These are phyloP conservation scores for Botryotinia globosa DNA, from an alignment of 2,329 filamentous ascomycete species.

Conservation along the genomic window DNA sequence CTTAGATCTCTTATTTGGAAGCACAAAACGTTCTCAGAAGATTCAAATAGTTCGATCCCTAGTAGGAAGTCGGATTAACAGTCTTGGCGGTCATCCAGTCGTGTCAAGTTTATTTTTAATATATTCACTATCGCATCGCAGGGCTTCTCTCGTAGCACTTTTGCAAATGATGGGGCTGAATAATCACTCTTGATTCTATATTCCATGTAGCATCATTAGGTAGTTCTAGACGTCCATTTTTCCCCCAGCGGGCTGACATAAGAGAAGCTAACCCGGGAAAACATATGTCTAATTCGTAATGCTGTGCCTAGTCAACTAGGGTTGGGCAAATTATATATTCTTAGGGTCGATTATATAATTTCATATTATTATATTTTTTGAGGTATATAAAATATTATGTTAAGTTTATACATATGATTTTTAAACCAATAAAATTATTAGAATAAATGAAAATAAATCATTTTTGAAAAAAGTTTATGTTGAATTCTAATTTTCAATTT, in stretches of 20 bases:
- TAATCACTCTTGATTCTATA: neutral
- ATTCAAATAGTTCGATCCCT: neutral
- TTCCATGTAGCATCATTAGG: neutral
- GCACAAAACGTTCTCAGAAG: neutral
- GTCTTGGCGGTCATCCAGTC: neutral
- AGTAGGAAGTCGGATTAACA: neutral
- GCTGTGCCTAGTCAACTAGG: neutral
- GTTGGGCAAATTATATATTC: too few species aligned
- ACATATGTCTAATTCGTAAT: too few species aligned
- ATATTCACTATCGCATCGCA: neutral
- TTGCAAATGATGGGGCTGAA: neutral
- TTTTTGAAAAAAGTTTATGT: too few species aligned
- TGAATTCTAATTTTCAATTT: too few species aligned
- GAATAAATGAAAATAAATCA: too few species aligned
- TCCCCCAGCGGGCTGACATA: neutral
- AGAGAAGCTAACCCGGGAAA: neutral
- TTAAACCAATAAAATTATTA: too few species aligned
- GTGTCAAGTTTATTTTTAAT: neutral
- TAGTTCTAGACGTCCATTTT: rapidly evolving
- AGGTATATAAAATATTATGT: too few species aligned
- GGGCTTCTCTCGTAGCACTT: neutral
- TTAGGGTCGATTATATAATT: too few species aligned
- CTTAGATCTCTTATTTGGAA: neutral
- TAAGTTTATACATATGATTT: too few species aligned
- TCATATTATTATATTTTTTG: too few species aligned